phyloP scores from a whole-genome alignment of 2,329 filamentous ascomycete genomes.

The Dothideomycetidae sp. region DNA sequence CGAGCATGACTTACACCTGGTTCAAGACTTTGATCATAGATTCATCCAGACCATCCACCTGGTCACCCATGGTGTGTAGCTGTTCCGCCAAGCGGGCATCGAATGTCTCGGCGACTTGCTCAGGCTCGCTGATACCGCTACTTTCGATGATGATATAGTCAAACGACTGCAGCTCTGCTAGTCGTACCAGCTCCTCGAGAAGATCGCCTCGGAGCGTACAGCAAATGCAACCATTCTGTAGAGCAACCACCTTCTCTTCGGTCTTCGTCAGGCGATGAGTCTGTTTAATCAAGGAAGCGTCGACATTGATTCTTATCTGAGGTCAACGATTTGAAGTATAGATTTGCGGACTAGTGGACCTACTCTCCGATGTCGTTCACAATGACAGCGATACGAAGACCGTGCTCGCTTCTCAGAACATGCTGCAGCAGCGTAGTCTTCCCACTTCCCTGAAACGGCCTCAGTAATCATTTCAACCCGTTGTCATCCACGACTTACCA shows the following conservation, averaged over 20 bases:
- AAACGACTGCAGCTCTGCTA: slow-evolving; percentile 48
- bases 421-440: slow-evolving; percentile 59
- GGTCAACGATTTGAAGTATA: no score
- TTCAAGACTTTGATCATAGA: slow-evolving; percentile 32
- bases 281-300: slow-evolving; percentile 17
- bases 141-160: slow-evolving; percentile 62
- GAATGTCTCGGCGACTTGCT: slow-evolving; percentile 63
- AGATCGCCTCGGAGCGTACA: slow-evolving; percentile 59
- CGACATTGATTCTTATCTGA: slow-evolving; percentile 20
- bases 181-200: slow-evolving; percentile 51
- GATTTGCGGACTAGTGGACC: no score
- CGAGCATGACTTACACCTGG: slow-evolving; percentile 28
- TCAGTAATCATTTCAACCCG: not conserved
- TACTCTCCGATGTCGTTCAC: slow-evolving; percentile 51
- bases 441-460: slow-evolving; percentile 43
- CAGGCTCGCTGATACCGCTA: slow-evolving; percentile 56
- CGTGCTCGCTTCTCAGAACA: slow-evolving; percentile 52
- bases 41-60: slow-evolving; percentile 27
- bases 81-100: slow-evolving; percentile 37
- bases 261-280: slow-evolving; percentile 20
- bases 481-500: slow-evolving; percentile 27
- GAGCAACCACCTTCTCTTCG: slow-evolving; percentile 21
- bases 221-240: slow-evolving; percentile 51
- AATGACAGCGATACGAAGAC: slow-evolving; percentile 54
- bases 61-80: slow-evolving; percentile 14